Evolutionary conservation across 2,329 filamentous ascomycete species (phyloP), one percentile per base, ranked within the genome.

Genomic region (Cladosporium sp.): DNA sequence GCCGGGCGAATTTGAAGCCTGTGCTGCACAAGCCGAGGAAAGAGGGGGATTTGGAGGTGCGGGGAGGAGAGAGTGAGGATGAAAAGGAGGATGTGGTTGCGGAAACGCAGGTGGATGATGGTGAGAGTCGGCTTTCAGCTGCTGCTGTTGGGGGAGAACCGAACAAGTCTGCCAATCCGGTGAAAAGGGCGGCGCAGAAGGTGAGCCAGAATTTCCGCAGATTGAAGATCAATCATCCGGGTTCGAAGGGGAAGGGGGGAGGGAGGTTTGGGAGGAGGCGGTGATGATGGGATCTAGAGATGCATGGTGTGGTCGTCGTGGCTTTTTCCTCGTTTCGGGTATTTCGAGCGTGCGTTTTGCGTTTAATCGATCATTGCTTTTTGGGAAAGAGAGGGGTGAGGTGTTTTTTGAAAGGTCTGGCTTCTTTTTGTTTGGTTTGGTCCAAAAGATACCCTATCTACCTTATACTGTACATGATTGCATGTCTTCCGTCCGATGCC

Each of bases 1-100:
- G 84, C 55, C 74, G 77, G 42, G 76, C 80, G 50, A 89, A 84
- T 53, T 88, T 67, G 61, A 58, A 58, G 56, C 66, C 66, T 8
- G 61, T 65, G 8, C 18, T 63, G 19, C 63, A 66, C 45, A 64
- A 62, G 38, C 43, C 65, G 12, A 54, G 56, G 51, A 66, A 65
- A 50, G 62, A 57, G 15, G 54, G 54, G 5, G 59, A 60, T 12
- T 37, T 58, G 19, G 48, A 52, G 8, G 30, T 18, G n/a, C 47
- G 52, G 29, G 19, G 19, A 7, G 47, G 45, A 15, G 17, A 13
- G 11, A 45, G 50, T 3, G 41, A 30, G 17, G 50, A 52, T 29
- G 40, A 27, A 4, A 38, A 50, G 18, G 45, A 32, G 4, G 45
- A 59, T n/a, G 44, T 52, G 9, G 53, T 60, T 2, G 48, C 53